Evolutionary conservation across 2,329 filamentous ascomycete genomes (phyloP).

Genomic region (Diaporthe sp.): DNA sequence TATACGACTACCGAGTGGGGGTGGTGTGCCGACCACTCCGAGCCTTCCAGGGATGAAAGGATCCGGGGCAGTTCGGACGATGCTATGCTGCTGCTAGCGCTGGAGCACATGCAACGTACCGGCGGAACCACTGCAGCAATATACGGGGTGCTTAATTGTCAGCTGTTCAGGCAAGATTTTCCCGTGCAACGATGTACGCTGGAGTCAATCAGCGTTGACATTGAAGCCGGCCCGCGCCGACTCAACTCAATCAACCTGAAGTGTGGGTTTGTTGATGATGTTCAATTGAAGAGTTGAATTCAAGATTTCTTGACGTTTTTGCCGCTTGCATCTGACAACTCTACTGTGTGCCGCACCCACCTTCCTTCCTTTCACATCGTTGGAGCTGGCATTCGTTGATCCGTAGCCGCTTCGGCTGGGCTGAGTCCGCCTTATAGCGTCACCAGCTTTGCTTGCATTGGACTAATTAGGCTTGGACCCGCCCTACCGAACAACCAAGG

Average conservation of each 20-base stretch:
- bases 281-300: background rate
- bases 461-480: constrained; percentile 1
- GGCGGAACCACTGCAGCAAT: background rate
- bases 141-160: background rate
- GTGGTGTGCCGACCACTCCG: constrained; percentile 1
- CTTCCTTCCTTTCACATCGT: background rate
- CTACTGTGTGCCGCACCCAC: too few species aligned
- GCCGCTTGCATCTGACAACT: background rate
- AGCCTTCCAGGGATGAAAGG: background rate
- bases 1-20: constrained; percentile 10
- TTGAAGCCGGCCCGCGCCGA: background rate
- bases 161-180: background rate
- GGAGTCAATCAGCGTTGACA: background rate
- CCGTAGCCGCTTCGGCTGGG: constrained; percentile 1
- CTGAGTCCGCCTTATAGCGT: background rate
- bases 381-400: constrained; percentile 8
- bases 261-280: background rate
- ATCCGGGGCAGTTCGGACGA: constrained; percentile 1
- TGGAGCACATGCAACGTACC: background rate
- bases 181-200: too few species aligned
- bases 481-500: background rate
- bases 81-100: background rate
- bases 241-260: background rate
- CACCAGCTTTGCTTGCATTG: background rate
- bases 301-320: background rate